Conservation (phyloP, 2,329 filamentous ascomycete species). For the Teratosphaeria pseudoeucalypti region DNA sequence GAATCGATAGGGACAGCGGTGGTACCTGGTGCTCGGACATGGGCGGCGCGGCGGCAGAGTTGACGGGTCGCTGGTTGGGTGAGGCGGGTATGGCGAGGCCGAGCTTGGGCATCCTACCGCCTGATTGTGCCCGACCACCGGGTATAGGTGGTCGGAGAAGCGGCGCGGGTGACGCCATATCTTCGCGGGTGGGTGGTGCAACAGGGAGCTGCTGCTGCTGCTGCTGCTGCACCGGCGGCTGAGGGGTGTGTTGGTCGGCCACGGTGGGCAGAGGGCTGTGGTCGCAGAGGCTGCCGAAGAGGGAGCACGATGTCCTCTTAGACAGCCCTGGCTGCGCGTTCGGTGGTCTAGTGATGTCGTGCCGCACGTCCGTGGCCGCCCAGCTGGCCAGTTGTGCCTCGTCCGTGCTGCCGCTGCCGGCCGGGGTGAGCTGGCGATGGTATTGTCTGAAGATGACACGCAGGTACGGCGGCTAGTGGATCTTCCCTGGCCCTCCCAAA, state of each 20-base stretch:
- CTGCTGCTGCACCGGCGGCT: neutral
- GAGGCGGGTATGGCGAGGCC: conserved; percentile 86
- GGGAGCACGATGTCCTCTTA: neutral
- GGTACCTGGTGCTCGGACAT: conserved; percentile 24
- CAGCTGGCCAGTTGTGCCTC: neutral
- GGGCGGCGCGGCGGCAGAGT: conserved; percentile 27
- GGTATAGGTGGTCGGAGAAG: conserved; percentile 75
- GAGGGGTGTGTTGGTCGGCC: neutral
- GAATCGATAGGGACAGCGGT: conserved; percentile 26
- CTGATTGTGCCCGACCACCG: conserved; percentile 37
- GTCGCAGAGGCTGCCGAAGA: conserved; percentile 1
- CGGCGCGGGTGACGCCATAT: conserved; percentile 67
- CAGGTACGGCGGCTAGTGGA: neutral
- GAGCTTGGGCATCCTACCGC: conserved; percentile 52
- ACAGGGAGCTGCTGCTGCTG: neutral
- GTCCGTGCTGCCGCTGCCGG: neutral
- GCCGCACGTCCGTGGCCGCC: neutral
- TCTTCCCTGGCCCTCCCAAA: neutral
- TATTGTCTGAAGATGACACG: neutral
- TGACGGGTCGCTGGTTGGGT: conserved; percentile 67
- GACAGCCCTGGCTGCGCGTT: neutral
- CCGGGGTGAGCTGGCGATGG: neutral
- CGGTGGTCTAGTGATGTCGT: neutral
- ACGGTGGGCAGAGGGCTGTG: neutral
- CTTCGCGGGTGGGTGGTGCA: conserved; percentile 23